Base-by-base conservation (phyloP, 139 green algal species). In the Nannochloris sp. region DNA sequence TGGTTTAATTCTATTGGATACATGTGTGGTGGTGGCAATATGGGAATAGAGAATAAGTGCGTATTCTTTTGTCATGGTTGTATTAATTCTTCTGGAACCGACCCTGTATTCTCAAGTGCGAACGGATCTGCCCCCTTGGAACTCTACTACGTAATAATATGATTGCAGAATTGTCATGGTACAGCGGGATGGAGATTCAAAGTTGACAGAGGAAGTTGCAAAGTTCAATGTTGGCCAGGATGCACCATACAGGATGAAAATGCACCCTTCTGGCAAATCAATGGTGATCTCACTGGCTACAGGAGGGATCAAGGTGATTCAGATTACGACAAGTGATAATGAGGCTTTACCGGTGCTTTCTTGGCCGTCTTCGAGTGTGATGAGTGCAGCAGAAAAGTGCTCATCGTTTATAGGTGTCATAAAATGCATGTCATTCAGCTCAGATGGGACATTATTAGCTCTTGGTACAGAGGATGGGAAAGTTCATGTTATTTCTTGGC, bases 21-120 rank as follows among this genome's bases (percentile, higher is more conserved):
- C 26, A 63, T 84, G 30, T 74, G 65, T 9, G 77, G 77, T 9
- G 77, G 77, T 25, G 77, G 77, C 29, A 79, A 72, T 33, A 70
- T 72, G 30, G 77, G 77, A 13, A 78, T 84, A 28, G 63, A 80
- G 26, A 82, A 84, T 73, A 84, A 77, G 77, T 84, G 20, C 29
- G 63, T 9, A 36, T 60, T 11, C 11, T 17, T 26, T 31, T 36
- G 10, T 14, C 29, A 20, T 49, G 13, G 17, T 5, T 61, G 25
- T 20, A 17, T 61, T 12, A 29, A 45, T 20, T 49, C 5, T 17
- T 62, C 23, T 20, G 5, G 50, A 33, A 23, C 8, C 11, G 33
- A 40, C 33, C 9, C 33, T 13, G 6, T 40, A 13, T 40, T 40
- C 11, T 53, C 46, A 53, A 53, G 6, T 20, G 46, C 8, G 20